Evolutionary conservation across 1,284 basidiomycete genomes (phyloP).

Genomic region (Neolentinus lepideus): DNA sequence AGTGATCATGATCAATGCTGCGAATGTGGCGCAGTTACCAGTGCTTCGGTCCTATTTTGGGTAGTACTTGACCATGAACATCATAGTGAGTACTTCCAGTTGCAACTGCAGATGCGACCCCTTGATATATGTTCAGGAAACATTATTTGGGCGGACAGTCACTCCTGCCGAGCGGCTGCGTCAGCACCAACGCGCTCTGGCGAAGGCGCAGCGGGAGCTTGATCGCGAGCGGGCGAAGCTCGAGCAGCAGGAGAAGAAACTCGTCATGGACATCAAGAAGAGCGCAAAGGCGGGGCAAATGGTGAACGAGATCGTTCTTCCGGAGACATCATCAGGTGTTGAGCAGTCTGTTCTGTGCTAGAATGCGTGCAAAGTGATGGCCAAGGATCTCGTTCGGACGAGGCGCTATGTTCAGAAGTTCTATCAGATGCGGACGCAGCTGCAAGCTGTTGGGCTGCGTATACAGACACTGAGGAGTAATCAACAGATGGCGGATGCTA

Average conservation of each 20-base stretch:
- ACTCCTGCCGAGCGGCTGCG: constrained; percentile 95
- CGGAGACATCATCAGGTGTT: constrained; percentile 9
- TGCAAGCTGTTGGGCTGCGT: constrained; percentile 92
- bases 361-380: constrained; percentile 99
- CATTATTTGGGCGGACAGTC: constrained; percentile 88
- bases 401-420: constrained; percentile 96
- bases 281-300: constrained; percentile 95
- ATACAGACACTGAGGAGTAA: constrained; percentile 97
- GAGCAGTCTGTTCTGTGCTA: constrained; percentile 22
- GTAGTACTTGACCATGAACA: constrained; percentile 48
- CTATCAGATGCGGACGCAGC: constrained; percentile 97
- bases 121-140: constrained; percentile 52
- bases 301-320: constrained; percentile 40
- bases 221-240: constrained; percentile 94
- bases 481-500: constrained; percentile 99
- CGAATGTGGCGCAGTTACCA: not conserved
- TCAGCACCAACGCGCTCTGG: constrained; percentile 92
- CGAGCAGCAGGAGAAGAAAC: constrained; percentile 93
- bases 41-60: not conserved
- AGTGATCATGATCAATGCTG: not conserved
- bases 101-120: constrained; percentile 2
- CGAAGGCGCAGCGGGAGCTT: constrained; percentile 95
- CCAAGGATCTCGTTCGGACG: constrained; percentile 96
- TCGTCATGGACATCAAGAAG: constrained; percentile 92
- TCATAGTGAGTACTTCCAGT: constrained; percentile 44